Evolutionary conservation across 306 rosid species (phyloP).

Genomic region (Purshia tridentata): DNA sequence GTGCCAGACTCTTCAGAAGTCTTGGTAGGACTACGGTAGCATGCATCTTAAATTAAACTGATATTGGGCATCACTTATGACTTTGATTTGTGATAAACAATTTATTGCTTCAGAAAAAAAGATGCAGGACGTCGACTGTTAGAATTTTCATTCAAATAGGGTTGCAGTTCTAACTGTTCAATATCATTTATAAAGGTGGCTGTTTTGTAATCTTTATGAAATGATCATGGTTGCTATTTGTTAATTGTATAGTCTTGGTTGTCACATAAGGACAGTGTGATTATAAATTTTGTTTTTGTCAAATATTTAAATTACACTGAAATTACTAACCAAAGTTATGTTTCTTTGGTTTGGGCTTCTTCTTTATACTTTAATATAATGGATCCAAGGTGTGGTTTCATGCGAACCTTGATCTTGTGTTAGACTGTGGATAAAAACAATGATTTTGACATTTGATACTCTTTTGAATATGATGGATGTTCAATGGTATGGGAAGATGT

Average conservation of each 20-base stretch:
- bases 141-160: not conserved
- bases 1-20: not conserved
- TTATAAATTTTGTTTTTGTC: not conserved
- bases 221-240: not conserved
- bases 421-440: not conserved
- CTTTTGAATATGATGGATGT: not conserved
- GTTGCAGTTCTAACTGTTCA: not conserved
- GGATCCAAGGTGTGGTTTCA: slow-evolving; percentile 1
- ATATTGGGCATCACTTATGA: not conserved
- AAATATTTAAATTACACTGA: not conserved
- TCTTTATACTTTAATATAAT: not conserved
- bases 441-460: not conserved
- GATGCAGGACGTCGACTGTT: not conserved
- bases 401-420: not conserved
- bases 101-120: no score
- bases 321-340: not conserved
- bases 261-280: not conserved
- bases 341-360: not conserved
- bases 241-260: slow-evolving; percentile 4
- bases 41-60: not conserved
- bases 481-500: not conserved
- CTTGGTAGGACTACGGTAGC: not conserved
- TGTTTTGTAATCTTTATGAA: not conserved
- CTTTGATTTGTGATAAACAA: not conserved
- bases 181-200: not conserved